Evolutionary conservation across 371 early-diverging fungal species (phyloP), one percentile per base, ranked within the genome.

Genomic region (Smittium culicis): DNA sequence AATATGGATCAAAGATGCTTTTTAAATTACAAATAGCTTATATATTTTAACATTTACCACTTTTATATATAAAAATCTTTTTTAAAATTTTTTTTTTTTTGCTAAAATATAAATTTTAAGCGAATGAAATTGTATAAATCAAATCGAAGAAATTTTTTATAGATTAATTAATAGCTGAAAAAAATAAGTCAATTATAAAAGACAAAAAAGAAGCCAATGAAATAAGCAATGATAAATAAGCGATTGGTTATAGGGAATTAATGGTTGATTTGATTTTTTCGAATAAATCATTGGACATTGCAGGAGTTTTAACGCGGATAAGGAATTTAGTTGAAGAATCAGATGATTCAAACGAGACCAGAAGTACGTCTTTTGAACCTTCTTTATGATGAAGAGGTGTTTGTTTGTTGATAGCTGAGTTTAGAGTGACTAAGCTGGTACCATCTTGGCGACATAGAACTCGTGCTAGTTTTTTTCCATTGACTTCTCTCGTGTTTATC

Each of bases 361-460:
- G n/a, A 1, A 70, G 73, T 17, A 76, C 67, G 16, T 71, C 71
- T 69, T 74, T 73, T 60, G 74, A 73, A 32, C 71, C 75, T 1
- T 3, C 65, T 1, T 65, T 74, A 56, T 67, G 61, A 34, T 73
- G 73, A 33, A 72, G 54, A 16, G 57, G 59, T 75, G 77, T 78
- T 2, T 68, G 57, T 59, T 71, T 69, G 67, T 74, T 77, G 65
- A 78, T 55, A 35, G 75, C 66, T 32, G 70, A 71, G 54, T 78
- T 78, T 14, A 78, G 69, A 28, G 79, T 79, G 29, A 78, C 66
- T 66, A 64, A 73, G 55, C 72, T 72, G 0, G 76, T 67, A 0
- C 70, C 73, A 2, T 71, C 72, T 64, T 78, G 79, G 29, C 79
- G 75, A 67, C 79, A 78, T 61, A 78, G 45, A 17, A 78, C 34